Evolutionary conservation across 2,329 filamentous ascomycete genomes (phyloP), one percentile per base, ranked within the genome.

Genomic region (Curvularia hawaiiensis): DNA sequence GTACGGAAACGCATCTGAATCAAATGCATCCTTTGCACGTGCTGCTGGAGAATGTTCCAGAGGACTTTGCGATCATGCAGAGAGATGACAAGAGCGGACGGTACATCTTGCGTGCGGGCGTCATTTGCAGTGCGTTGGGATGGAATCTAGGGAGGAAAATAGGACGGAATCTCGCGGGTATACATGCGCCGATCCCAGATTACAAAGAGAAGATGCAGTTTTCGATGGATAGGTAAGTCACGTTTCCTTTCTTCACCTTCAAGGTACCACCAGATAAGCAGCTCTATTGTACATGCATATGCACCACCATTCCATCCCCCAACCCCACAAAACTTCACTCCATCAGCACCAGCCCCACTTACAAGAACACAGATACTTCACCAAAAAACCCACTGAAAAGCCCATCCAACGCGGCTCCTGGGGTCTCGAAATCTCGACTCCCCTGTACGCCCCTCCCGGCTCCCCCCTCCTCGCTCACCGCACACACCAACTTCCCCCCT

Each of bases 171-270:
- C 78, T 96, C 14, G 80, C 87, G 11, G 83, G 87, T 56, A 94
- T 96, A 59, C 92, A 96, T 70, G 77, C 77, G 1, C 82, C 84
- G 0, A 89, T 96, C 22, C 91, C 92, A 0, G 90, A 95, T 67
- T 96, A 94, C 74, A 90, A 90, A 64, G 88, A 91, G 72, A 96
- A 93, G 79, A 92, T 96, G 89, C 85, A 89, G 38, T 90, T 92
- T 62, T 92, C 89, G 40, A 93, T 96, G 89, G 91, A 96, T 68
- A 83, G 90, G 85, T 91, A 77, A 26, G 46, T 24, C 10, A 3
- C 83, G 51, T 6, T 7, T 45, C 40, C 20, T 16, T 4, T 11
- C 18, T 3, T 18, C 20, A 1, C 30, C 30, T 31, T 31, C 30
- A 31, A 31, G 11, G 30, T 31, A 10, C n/a, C n/a, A n/a, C n/a